Percentiles rank a stretch among this genome's conserved stretches.
phyloP scores from a whole-genome alignment of 257 asterid genomes.

The Solanum appendiculatum region DNA sequence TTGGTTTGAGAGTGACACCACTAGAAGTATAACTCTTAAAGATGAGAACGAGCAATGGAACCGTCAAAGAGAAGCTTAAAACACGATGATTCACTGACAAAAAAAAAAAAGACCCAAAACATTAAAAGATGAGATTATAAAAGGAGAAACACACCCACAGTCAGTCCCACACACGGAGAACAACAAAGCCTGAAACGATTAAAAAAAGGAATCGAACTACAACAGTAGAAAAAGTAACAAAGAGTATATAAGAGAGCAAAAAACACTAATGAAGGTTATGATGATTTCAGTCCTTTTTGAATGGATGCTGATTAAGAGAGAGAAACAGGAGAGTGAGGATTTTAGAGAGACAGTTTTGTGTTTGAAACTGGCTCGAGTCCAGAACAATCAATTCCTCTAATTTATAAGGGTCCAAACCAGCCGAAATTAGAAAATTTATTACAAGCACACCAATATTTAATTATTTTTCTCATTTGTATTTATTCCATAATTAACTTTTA shows the following conservation, averaged over 20 bases:
- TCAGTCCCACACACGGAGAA: not conserved
- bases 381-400: conserved; percentile 25
- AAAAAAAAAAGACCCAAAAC: conserved; percentile 15
- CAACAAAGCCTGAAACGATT: not conserved
- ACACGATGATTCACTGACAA: conserved; percentile 35
- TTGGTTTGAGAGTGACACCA: conserved; percentile 2
- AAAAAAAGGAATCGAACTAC: not conserved
- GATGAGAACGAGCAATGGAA: conserved; percentile 1
- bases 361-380: conserved; percentile 18
- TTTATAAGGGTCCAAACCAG: conserved; percentile 49
- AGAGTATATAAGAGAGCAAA: not conserved
- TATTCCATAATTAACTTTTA: not conserved
- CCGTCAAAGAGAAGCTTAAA: conserved; percentile 21
- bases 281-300: not conserved
- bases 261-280: not conserved
- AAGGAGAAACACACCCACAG: not conserved
- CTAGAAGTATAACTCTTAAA: not conserved
- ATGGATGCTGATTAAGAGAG: not conserved
- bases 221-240: not conserved
- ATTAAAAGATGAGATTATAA: conserved; percentile 31
- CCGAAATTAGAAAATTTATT: conserved; percentile 21
- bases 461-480: not conserved
- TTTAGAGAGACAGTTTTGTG: conserved; percentile 5
- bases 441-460: not conserved
- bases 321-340: not conserved